Evolutionary conservation across 257 asterid genomes (phyloP).

Genomic region (Parsonsia alboflavescens): DNA sequence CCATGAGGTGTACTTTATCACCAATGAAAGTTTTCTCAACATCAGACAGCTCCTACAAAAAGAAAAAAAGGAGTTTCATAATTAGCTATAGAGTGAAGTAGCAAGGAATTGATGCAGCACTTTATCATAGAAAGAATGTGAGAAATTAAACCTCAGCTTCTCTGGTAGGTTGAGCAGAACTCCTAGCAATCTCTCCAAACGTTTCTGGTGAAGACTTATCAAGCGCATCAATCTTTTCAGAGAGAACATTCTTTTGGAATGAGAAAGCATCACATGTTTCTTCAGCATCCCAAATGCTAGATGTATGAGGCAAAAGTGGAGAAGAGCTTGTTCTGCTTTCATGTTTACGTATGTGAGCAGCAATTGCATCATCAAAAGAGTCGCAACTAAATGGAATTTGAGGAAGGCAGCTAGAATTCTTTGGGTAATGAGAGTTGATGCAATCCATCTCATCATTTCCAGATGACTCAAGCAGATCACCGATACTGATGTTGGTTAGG

Average conservation of each 20-base stretch:
- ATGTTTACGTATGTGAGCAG: conserved; percentile 83
- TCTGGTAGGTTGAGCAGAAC: conserved; percentile 32
- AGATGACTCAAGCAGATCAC: conserved; percentile 64
- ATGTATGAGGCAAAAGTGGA: conserved; percentile 38
- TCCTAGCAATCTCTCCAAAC: conserved; percentile 23
- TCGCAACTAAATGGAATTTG: conserved; percentile 77
- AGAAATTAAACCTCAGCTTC: conserved; percentile 46
- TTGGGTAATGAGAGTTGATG: conserved; percentile 32
- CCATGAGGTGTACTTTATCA: conserved; percentile 32
- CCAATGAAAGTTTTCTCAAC: conserved; percentile 30
- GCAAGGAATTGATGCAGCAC: conserved; percentile 11
- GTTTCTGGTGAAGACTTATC: conserved; percentile 29
- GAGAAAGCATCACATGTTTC: conserved; percentile 94
- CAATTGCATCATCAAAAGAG: conserved; percentile 98
- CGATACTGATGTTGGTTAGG: conserved; percentile 77
- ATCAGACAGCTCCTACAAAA: conserved; percentile 46
- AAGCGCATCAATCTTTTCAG: conserved; percentile 27
- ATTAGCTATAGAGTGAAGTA: conserved; percentile 9
- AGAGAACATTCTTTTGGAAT: conserved; percentile 50
- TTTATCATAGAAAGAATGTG: background rate
- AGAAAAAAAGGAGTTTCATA: conserved; percentile 6
- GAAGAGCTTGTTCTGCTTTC: conserved; percentile 46
- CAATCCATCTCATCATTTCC: conserved; percentile 36
- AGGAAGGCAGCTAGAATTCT: conserved; percentile 39
- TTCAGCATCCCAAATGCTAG: conserved; percentile 92